Evolutionary conservation across 441 rosid species (phyloP), one percentile per base, ranked within the genome.

Genomic region (Hypseocharis bilobata): DNA sequence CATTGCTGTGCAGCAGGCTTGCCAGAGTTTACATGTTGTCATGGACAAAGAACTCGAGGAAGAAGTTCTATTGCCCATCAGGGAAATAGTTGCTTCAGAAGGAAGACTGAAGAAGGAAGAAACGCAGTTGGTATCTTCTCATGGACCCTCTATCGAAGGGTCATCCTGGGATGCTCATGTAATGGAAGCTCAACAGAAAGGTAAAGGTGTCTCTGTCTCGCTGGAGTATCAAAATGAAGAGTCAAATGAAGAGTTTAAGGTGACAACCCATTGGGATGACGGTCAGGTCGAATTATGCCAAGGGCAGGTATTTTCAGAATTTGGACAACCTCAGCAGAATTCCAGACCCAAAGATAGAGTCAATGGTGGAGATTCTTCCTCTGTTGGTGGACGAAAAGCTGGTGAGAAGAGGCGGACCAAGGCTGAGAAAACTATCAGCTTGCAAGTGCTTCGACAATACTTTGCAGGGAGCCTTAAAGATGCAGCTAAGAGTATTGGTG

Each of bases 381-480:
- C 73, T 5, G 71, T 73, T 20, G 74, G 77, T 56, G 74, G 70
- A 70, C 71, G 77, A 74, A 84, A 52, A 70, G 58, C 77, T 11
- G 86, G 82, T 14, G 88, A 81, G 49, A 88, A 76, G 79, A 80
- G 82, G 76, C 78, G 84, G 69, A 64, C 85, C 62, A 90, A 86
- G 82, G 62, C 76, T 44, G 96, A 88, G 81, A 90, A 84, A 80
- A 80, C 80, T 19, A 85, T 90, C 74, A 87, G 86, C 67, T 75
- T 90, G 73, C 78, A 88, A 26, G 85, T 84, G 69, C 96, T 90
- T 49, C 82, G 82, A 54, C 95, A 86, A 51, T 70, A 90, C 73
- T 90, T 88, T 34, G 84, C 95, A 0, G 95, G 96, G 64, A 90
- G 95, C 80, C 95, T 90, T 64, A 88, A 90, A 65, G 91, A 90